These are phyloP conservation scores for Mycena belliarum DNA, from an alignment of 768 basidiomycete genomes.

Conservation along the genomic window DNA sequence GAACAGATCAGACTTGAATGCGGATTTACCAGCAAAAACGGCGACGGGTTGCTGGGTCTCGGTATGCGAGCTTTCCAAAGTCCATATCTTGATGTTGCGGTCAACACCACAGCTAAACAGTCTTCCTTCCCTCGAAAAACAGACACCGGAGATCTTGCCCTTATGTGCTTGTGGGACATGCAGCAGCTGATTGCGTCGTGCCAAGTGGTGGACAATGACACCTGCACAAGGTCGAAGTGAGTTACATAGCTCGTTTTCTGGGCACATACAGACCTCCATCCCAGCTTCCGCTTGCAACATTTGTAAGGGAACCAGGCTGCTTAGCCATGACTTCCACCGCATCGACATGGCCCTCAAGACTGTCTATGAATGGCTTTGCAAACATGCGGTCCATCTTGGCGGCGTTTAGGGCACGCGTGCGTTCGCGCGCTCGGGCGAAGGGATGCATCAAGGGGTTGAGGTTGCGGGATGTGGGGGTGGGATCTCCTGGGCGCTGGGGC, in stretches of 20 bases:
- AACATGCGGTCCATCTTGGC: slow-evolving; percentile 97
- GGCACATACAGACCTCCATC: slow-evolving; percentile 76
- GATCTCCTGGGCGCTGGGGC: slow-evolving; percentile 75
- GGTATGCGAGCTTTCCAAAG: slow-evolving; percentile 32
- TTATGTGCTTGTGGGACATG: slow-evolving; percentile 75
- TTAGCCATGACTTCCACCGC: slow-evolving; percentile 86
- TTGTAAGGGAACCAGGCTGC: slow-evolving; percentile 70
- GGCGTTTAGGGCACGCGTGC: slow-evolving; percentile 90
- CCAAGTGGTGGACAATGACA: slow-evolving; percentile 82
- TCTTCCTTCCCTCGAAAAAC: slow-evolving; percentile 64
- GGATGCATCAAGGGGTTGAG: slow-evolving; percentile 95
- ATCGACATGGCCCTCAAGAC: slow-evolving; percentile 90
- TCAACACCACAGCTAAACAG: slow-evolving; percentile 84
- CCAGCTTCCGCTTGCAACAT: slow-evolving; percentile 91
- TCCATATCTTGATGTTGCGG: slow-evolving; percentile 82
- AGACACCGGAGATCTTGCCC: slow-evolving; percentile 82
- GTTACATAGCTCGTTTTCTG: neutral
- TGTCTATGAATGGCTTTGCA: slow-evolving; percentile 92
- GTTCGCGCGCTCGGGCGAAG: slow-evolving; percentile 89
- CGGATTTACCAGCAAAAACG: slow-evolving; percentile 81
- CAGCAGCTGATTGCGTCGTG: slow-evolving; percentile 52
- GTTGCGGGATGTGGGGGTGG: slow-evolving; percentile 87
- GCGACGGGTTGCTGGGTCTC: slow-evolving; percentile 57
- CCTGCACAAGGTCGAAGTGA: slow-evolving; percentile 43
- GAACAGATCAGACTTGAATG: slow-evolving; percentile 74